Base-by-base conservation (phyloP, 306 rosid species). In the Cicer cuneatum region DNA sequence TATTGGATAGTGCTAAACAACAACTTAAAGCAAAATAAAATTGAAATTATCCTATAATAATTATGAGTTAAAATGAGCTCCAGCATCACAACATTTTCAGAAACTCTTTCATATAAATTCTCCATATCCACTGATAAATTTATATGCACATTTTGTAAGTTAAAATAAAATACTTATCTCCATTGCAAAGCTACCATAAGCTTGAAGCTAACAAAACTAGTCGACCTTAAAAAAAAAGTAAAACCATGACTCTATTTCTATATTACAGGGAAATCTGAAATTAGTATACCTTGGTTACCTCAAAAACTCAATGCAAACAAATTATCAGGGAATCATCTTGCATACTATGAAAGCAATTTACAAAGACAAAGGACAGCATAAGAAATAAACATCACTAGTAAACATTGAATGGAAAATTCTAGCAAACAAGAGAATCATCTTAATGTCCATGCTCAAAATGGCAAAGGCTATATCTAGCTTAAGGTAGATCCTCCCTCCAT, bases 351-450 rank as follows among this genome's bases (percentile, higher is more conserved):
- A 61, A 59, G 52, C 24, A 69, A 42, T 54, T 64, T 10, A 60
- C 24, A 54, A 43, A 54, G 18, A 39, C 1, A 0, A 45, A 5
- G 13, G 39, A 65, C 49, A 45, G 60, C 78, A 57, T 9, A 57
- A 19, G 52, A 15, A 47, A 62, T 18, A 61, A 60, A 15, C 39
- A 65, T n/a, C 42, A 45, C 8, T 15, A 49, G 12, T 54, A 19
- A n/a, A 47, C 46, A 45, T 53, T 49, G 46, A 21, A 43, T 35
- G 42, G 38, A 48, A 64, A 56, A 13, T 76, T 46, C 46, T 6
- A 47, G 56, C 40, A 75, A 39, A 71, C 63, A 66, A 54, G 64
- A 13, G 64, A 58, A 43, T 24, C 18, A 51, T 47, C 70, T 38
- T 7, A 13, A 19, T 10, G 48, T 10, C 56, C 43, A 51, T 46